phyloP scores from a whole-genome alignment of 495 filamentous ascomycete genomes.

The Cairneyella variabilis region DNA sequence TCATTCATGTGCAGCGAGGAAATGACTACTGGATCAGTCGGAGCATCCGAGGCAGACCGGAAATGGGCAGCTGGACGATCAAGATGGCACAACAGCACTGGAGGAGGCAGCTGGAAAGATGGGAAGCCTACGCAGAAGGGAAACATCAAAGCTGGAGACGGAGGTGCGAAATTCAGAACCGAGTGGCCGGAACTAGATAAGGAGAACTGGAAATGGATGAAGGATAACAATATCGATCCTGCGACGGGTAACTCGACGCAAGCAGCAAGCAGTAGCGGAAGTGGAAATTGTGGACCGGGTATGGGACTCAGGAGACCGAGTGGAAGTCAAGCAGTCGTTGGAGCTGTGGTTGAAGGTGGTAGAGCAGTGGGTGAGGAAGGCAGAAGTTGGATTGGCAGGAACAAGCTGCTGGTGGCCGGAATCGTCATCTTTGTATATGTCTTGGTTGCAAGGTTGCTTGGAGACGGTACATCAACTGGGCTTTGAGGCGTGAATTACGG shows the following conservation, averaged over 20 bases:
- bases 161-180: slow-evolving; percentile 79
- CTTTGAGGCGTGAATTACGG: too few relatives aligned
- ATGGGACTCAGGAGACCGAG: slow-evolving; percentile 48
- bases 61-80: slow-evolving; percentile 72
- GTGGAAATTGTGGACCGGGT: slow-evolving; percentile 37
- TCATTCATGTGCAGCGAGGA: slow-evolving; percentile 99
- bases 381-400: slow-evolving; percentile 71
- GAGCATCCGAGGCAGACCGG: slow-evolving; percentile 72
- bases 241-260: slow-evolving; percentile 36
- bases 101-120: slow-evolving; percentile 69
- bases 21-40: slow-evolving; percentile 95
- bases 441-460: slow-evolving; percentile 69
- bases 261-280: slow-evolving; percentile 48
- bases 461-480: slow-evolving; percentile 17
- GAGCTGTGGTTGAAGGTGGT: slow-evolving; percentile 76
- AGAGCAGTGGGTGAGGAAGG: slow-evolving; percentile 72
- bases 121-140: slow-evolving; percentile 38
- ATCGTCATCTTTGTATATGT: slow-evolving; percentile 73
- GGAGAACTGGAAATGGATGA: slow-evolving; percentile 95
- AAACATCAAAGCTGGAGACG: slow-evolving; percentile 72
- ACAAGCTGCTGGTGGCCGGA: slow-evolving; percentile 69
- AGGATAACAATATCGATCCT: slow-evolving; percentile 75
- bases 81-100: slow-evolving; percentile 96
- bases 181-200: slow-evolving; percentile 90
- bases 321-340: slow-evolving; percentile 65